A percentile compares a stretch with the other conserved stretches of the same genome.
These are phyloP conservation scores for Vitis labrusca DNA, from an alignment of 164 flowering plant species.

Conservation along the genomic window DNA sequence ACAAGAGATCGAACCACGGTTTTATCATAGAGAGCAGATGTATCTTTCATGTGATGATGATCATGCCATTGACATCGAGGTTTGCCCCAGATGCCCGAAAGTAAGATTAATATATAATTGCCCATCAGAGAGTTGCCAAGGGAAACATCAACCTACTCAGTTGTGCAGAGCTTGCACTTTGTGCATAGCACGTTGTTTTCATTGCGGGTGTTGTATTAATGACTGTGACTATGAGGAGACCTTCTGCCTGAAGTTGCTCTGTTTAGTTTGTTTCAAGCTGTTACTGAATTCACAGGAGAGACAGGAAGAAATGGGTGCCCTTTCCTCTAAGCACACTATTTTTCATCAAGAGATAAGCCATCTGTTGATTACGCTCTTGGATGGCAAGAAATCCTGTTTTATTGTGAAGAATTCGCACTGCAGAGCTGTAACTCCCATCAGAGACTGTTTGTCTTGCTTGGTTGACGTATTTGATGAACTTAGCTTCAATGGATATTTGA, in stretches of 20 bases:
- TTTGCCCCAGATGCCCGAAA: constrained; percentile 28
- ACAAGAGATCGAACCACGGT: constrained; percentile 14
- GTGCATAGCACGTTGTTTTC: constrained; percentile 29
- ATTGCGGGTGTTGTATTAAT: constrained; percentile 29
- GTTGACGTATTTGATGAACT: not conserved
- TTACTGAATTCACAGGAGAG: constrained; percentile 3
- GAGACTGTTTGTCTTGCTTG: not conserved
- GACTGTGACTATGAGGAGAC: constrained; percentile 30
- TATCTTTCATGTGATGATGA: constrained; percentile 25
- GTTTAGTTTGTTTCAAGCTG: constrained; percentile 19
- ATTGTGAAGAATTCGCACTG: not conserved
- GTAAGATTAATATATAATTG: constrained; percentile 33
- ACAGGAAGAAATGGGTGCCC: not conserved
- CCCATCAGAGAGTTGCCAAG: constrained; percentile 29
- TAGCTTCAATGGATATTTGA: not conserved
- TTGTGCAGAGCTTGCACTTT: constrained; percentile 29
- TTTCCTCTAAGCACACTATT: constrained; percentile 17
- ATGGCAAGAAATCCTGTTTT: not conserved
- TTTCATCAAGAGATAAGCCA: constrained; percentile 11
- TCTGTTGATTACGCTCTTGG: not conserved
- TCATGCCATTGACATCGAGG: constrained; percentile 30
- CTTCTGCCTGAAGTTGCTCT: constrained; percentile 22
- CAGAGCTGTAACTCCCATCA: not conserved
- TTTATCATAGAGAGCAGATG: constrained; percentile 7
- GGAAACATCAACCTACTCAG: constrained; percentile 14